Percentiles rank a stretch among this genome's conserved stretches.
Conservation (phyloP, 208 protist genomes). For the Tritrichomonas musculus region DNA sequence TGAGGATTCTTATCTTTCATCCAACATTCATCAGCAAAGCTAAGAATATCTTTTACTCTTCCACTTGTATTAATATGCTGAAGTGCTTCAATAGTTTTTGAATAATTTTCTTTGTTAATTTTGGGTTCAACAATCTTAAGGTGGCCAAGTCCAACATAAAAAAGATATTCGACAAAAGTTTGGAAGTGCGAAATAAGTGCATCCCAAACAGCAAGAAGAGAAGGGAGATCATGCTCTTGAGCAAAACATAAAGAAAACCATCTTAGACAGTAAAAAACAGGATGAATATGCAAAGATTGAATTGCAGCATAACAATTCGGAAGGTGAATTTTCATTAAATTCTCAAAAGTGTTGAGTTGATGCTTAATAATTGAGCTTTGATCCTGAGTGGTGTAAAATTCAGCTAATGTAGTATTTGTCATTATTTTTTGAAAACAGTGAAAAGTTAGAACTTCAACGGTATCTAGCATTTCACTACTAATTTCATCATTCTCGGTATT, state of each 20-base stretch:
- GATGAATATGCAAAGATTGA: not conserved
- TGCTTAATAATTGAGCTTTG: not conserved
- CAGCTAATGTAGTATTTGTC: not conserved
- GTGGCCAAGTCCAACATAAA: not conserved
- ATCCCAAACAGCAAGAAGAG: not conserved
- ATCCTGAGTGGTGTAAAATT: not conserved
- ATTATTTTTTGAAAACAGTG: constrained; percentile 18
- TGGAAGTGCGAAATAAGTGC: not conserved
- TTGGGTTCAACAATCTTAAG: not conserved
- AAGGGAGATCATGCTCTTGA: constrained; percentile 17
- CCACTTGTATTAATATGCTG: not conserved
- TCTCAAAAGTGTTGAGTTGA: not conserved
- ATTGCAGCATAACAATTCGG: not conserved
- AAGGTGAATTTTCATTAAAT: not conserved
- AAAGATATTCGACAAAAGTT: not conserved
- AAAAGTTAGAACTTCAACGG: not conserved
- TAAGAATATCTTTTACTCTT: not conserved
- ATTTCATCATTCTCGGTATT: too few relatives aligned
- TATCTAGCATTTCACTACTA: not conserved
- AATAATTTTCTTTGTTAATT: not conserved
- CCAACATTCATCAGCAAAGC: not conserved
- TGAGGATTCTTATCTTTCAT: not conserved
- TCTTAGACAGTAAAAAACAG: not conserved
- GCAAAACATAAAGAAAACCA: not conserved
- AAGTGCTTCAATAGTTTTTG: not conserved